Base-by-base conservation (phyloP, 208 protist species). In the Blechomonas ayalai region DNA sequence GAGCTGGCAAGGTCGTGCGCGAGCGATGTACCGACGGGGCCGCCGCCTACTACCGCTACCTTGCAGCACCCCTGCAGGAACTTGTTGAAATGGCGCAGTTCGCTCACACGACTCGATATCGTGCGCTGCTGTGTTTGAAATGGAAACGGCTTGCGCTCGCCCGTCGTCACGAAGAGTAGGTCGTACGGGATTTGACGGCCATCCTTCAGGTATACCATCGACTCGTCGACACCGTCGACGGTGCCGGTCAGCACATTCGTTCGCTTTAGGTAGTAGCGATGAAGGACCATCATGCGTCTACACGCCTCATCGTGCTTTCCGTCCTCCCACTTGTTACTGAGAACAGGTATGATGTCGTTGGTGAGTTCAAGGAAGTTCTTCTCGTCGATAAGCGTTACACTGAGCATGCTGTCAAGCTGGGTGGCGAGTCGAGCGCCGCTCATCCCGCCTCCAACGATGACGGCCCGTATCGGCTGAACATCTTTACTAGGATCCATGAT, bases 301-400 rank as follows among this genome's bases (percentile, higher is more conserved):
- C 73, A 82, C 29, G 80, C 73, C 55, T 88, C 70, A 20, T 68
- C 53, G 40, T 79, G 65, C 40, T 72, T 62, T 8, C 67, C 66
- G 2, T 82, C 72, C 20, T 59, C 65, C 78, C 77, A 85, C 24
- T 60, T 52, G 41, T 82, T 81, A 32, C 59, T 49, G 13, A 83
- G 36, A 25, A 87, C 82, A 1, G 78, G 74, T 39, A 90, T 90
- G 40, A 91, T 67, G 35, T 88, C 82, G 44, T 85, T 82, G 16
- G 81, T 88, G 9, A 90, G 59, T 50, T 95, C 82, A 47, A 73
- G 88, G 42, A 77, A 95, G 52, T 90, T 91, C 57, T 95, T 95
- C 41, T 82, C 72, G 47, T 95, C 86, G 36, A 95, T 79, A 31
- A 88, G 52, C 9, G 78, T 90, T 29, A 90, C 65, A 51, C 86